Conservation (phyloP, 768 basidiomycete genomes). For the Podaxis sp. region DNA sequence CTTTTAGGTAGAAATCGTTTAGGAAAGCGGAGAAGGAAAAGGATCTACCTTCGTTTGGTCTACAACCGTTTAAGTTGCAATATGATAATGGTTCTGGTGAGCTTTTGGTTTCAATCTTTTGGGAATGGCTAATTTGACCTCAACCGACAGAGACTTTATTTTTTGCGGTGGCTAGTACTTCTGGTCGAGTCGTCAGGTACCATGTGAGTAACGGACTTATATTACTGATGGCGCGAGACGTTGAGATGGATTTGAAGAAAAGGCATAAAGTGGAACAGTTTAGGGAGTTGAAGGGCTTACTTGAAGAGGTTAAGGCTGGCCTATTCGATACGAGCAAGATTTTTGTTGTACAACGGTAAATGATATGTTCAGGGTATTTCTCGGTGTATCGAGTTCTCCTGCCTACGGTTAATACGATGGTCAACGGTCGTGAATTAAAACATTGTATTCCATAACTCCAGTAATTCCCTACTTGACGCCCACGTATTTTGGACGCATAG, state of each 20-base stretch:
- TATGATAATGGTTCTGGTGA: slow-evolving; percentile 26
- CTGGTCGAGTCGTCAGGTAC: slow-evolving; percentile 69
- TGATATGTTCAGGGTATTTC: too few relatives aligned
- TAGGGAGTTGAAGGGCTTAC: background rate
- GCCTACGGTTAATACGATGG: too few relatives aligned
- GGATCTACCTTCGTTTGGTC: slow-evolving; percentile 31
- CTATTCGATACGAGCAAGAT: background rate
- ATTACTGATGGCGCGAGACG: background rate
- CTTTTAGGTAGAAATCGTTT: background rate
- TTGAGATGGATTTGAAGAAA: background rate
- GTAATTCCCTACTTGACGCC: too few relatives aligned
- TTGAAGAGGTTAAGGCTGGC: background rate
- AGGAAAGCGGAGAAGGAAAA: slow-evolving; percentile 13
- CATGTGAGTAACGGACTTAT: slow-evolving; percentile 42
- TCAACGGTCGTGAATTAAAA: too few relatives aligned
- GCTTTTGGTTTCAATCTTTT: background rate
- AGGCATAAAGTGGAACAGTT: background rate
- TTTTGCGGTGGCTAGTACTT: slow-evolving; percentile 77
- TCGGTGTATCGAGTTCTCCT: too few relatives aligned
- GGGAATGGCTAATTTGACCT: background rate
- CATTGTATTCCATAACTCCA: too few relatives aligned
- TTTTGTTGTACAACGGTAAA: background rate
- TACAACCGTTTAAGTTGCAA: slow-evolving; percentile 54
- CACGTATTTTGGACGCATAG: too few relatives aligned
- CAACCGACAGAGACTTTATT: slow-evolving; percentile 56